Conservation (phyloP, 495 filamentous ascomycete species). For the Daldinia caldariorum region DNA sequence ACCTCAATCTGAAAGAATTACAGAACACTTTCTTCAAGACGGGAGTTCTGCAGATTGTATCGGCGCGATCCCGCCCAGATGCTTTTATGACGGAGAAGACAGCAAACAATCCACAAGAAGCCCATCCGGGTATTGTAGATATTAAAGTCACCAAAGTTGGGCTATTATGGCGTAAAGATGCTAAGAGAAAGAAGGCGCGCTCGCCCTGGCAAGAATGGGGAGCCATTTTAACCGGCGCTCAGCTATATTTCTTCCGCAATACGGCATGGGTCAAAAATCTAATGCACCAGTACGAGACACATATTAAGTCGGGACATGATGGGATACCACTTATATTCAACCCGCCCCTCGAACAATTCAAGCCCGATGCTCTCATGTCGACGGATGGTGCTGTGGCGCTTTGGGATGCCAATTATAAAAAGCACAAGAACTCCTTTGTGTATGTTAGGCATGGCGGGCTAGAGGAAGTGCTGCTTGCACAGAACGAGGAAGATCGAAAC, state of each 20-base stretch:
- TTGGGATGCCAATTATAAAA: slow-evolving; percentile 86
- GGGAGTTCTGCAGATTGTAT: slow-evolving; percentile 92
- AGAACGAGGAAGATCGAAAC: slow-evolving; percentile 89
- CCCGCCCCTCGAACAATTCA: slow-evolving; percentile 89
- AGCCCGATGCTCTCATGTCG: slow-evolving; percentile 90
- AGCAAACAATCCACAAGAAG: slow-evolving; percentile 83
- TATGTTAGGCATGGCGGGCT: slow-evolving; percentile 88
- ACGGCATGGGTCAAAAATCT: slow-evolving; percentile 89
- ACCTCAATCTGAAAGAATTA: slow-evolving; percentile 77
- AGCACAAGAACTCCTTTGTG: slow-evolving; percentile 94
- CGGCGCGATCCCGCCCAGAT: slow-evolving; percentile 88
- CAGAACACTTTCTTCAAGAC: slow-evolving; percentile 90
- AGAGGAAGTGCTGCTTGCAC: slow-evolving; percentile 91
- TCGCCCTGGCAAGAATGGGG: slow-evolving; percentile 99
- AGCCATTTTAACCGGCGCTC: slow-evolving; percentile 90
- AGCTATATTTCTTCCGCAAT: slow-evolving; percentile 96
- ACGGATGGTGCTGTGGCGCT: slow-evolving; percentile 92
- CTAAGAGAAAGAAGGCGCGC: slow-evolving; percentile 91
- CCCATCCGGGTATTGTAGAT: slow-evolving; percentile 92
- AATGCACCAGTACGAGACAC: slow-evolving; percentile 83
- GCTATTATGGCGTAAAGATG: slow-evolving; percentile 92
- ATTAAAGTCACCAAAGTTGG: slow-evolving; percentile 98
- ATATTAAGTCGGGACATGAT: slow-evolving; percentile 73
- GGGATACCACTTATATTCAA: slow-evolving; percentile 83
- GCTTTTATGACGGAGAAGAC: slow-evolving; percentile 91